These are phyloP conservation scores for Synchytrium microbalum DNA, from an alignment of 371 early-diverging fungal species.

Conservation along the genomic window DNA sequence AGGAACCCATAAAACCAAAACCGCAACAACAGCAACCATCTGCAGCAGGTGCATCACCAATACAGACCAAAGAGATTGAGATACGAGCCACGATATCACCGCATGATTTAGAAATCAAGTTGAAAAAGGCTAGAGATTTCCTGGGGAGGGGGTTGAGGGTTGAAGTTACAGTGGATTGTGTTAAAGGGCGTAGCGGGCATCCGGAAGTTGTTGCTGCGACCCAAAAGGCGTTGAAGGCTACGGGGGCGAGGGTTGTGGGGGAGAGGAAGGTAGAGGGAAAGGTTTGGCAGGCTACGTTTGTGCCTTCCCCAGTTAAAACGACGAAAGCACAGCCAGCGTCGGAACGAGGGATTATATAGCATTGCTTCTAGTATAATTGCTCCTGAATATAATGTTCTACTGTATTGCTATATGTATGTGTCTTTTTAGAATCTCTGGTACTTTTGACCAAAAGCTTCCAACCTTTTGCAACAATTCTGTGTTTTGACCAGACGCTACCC, in stretches of 20 bases:
- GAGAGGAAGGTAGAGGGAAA: neutral
- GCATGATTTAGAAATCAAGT: constrained; percentile 21
- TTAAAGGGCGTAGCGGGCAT: neutral
- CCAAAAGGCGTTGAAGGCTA: neutral
- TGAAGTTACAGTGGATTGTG: constrained; percentile 6
- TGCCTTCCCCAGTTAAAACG: neutral
- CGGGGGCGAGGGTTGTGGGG: neutral
- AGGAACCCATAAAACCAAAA: constrained; percentile 7
- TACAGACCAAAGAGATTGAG: constrained; percentile 15
- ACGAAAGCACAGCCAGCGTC: too few relatives aligned
- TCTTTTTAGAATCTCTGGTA: too few relatives aligned
- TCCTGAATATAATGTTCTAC: too few relatives aligned
- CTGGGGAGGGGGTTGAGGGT: constrained; percentile 10
- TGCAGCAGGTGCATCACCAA: neutral
- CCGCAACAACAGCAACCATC: neutral
- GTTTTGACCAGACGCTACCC: too few relatives aligned
- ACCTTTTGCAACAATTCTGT: too few relatives aligned
- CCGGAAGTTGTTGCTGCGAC: neutral
- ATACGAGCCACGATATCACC: constrained; percentile 14
- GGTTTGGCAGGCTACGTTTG: neutral
- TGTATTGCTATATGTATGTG: too few relatives aligned
- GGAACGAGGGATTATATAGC: too few relatives aligned
- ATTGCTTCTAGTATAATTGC: too few relatives aligned
- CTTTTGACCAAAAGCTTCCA: too few relatives aligned
- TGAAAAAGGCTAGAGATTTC: constrained; percentile 9